A percentile compares a stretch with the other conserved stretches of the same genome.
Conservation (phyloP, 108 stramenopile species). For the Cyclotella sp. region DNA sequence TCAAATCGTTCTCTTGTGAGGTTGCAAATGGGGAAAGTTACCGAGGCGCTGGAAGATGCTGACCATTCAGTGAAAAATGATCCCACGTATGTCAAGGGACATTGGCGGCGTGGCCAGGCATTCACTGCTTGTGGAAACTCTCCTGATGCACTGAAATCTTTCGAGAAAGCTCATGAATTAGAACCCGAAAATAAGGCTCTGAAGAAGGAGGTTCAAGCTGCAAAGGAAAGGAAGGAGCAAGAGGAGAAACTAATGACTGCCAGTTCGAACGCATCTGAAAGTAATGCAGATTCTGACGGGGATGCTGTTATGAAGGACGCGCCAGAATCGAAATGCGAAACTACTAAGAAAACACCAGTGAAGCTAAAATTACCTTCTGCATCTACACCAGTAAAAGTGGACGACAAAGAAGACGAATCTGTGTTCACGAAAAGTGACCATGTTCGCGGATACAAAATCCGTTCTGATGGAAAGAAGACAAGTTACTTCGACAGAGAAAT, state of each 20-base stretch:
- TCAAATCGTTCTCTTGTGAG: conserved; percentile 75
- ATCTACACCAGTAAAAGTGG: conserved; percentile 11
- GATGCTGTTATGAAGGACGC: conserved; percentile 16
- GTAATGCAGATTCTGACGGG: conserved; percentile 39
- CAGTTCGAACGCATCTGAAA: conserved; percentile 24
- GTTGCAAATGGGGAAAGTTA: conserved; percentile 65
- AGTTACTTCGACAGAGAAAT: conserved; percentile 96
- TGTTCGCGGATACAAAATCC: conserved; percentile 94
- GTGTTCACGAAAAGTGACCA: conserved; percentile 79
- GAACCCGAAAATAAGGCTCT: conserved; percentile 82
- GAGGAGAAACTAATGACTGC: conserved; percentile 24
- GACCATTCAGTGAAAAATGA: conserved; percentile 59
- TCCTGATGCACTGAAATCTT: conserved; percentile 64
- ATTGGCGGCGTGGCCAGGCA: conserved; percentile 83
- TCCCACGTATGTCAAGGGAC: conserved; percentile 77
- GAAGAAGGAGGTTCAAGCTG: conserved; percentile 60
- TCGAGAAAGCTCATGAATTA: conserved; percentile 58
- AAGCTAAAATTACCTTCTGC: conserved; percentile 11
- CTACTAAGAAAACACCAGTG: background rate
- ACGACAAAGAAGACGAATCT: conserved; percentile 22
- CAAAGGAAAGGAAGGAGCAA: conserved; percentile 60
- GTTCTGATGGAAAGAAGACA: conserved; percentile 94
- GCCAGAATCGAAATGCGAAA: conserved; percentile 16
- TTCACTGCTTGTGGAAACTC: conserved; percentile 51
- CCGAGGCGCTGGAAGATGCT: conserved; percentile 62